phyloP scores from a whole-genome alignment of 2,329 filamentous ascomycete genomes.

The Fusarium brevicatenulatum region DNA sequence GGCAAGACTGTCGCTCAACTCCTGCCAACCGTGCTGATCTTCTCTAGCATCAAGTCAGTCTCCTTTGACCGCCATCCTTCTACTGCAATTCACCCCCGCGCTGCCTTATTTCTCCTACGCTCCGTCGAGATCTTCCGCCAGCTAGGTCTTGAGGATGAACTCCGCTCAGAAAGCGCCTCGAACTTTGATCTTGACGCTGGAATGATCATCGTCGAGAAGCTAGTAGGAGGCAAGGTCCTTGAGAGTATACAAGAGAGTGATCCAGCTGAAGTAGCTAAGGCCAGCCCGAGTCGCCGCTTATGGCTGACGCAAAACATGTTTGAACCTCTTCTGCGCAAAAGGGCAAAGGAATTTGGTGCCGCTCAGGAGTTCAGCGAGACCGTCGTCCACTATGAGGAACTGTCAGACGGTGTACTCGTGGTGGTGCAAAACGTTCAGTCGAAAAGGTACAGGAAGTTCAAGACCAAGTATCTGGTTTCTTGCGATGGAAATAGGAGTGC shows the following conservation, averaged over 20 bases:
- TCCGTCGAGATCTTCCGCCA: background rate
- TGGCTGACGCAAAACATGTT: background rate
- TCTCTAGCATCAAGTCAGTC: background rate
- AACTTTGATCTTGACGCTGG: background rate
- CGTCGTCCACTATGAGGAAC: background rate
- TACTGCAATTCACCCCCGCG: background rate
- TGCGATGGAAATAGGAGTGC: background rate
- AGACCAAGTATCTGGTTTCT: background rate
- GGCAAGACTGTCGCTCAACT: background rate
- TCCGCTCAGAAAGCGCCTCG: background rate
- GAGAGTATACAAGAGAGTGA: background rate
- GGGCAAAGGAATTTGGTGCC: background rate
- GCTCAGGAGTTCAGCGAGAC: background rate
- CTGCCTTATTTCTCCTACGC: background rate
- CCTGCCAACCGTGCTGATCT: rapidly evolving
- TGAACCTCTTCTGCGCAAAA: background rate
- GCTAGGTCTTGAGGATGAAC: background rate
- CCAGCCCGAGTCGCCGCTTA: background rate
- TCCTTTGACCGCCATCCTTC: background rate
- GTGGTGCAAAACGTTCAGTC: background rate
- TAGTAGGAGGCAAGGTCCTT: background rate
- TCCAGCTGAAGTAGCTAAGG: background rate
- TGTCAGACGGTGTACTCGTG: background rate
- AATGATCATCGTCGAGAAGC: background rate
- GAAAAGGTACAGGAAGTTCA: background rate